A percentile compares a stretch with the other conserved stretches of the same genome.
Evolutionary conservation across 768 basidiomycete species (phyloP).

Genomic region (Kwoniella dendrophila): DNA sequence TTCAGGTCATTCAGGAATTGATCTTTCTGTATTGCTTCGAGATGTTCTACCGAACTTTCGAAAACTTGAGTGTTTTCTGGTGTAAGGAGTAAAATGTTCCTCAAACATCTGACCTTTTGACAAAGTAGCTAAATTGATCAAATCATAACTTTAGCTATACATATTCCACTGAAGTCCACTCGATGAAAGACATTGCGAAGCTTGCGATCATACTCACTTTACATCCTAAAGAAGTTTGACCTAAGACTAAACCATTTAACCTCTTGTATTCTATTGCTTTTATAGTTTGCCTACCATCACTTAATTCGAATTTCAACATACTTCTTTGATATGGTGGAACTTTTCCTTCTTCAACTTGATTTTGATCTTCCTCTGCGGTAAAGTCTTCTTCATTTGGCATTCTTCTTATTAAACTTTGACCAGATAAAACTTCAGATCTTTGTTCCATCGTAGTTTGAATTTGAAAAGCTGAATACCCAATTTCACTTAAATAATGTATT

Average conservation of each 20-base stretch:
- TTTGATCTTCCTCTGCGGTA: constrained; percentile 38
- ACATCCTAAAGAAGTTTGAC: constrained; percentile 75
- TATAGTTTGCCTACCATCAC: constrained; percentile 72
- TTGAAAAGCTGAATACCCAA: constrained; percentile 78
- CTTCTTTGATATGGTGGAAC: constrained; percentile 79
- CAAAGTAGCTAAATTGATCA: constrained; percentile 64
- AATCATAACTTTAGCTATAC: neutral
- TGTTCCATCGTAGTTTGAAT: constrained; percentile 68
- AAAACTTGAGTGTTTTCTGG: constrained; percentile 62
- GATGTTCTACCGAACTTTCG: constrained; percentile 65
- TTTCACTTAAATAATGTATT: constrained; percentile 74
- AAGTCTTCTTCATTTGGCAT: constrained; percentile 38
- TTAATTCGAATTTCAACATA: constrained; percentile 74
- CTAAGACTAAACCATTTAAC: constrained; percentile 69
- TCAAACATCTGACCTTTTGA: constrained; percentile 68
- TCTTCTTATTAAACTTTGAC: constrained; percentile 45
- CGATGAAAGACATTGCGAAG: neutral
- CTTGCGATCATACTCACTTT: constrained; percentile 64
- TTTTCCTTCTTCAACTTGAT: constrained; percentile 68
- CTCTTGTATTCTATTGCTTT: constrained; percentile 77
- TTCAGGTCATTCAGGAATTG: constrained; percentile 69
- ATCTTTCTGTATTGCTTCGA: constrained; percentile 63
- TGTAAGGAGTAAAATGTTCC: constrained; percentile 76
- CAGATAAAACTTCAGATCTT: constrained; percentile 61
- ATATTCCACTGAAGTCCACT: neutral